Conservation (phyloP, 192 early-diverging fungal species). For the Lunasporangiospora selenospora region DNA sequence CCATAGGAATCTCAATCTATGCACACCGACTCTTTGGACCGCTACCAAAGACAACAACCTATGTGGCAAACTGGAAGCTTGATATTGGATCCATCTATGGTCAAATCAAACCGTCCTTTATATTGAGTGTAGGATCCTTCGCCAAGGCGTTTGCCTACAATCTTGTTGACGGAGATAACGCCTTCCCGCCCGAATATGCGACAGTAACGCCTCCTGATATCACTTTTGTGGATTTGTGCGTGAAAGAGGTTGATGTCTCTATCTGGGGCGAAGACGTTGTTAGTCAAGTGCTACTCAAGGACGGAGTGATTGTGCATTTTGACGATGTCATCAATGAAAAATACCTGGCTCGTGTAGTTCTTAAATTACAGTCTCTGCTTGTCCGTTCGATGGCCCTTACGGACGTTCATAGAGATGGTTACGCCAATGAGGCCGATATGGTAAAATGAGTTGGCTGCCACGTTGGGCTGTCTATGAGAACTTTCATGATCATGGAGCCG, state of each 20-base stretch:
- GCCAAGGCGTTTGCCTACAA: conserved; percentile 69
- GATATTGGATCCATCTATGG: conserved; percentile 67
- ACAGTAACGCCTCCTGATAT: conserved; percentile 59
- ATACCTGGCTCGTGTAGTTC: conserved; percentile 58
- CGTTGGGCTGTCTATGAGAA: too few relatives aligned
- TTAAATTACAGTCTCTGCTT: conserved; percentile 64
- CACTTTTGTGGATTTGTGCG: conserved; percentile 61
- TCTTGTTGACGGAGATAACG: conserved; percentile 71
- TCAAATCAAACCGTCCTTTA: conserved; percentile 67
- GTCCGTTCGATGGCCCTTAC: conserved; percentile 59
- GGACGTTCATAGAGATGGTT: conserved; percentile 14
- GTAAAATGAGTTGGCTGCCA: too few relatives aligned
- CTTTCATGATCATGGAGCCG: too few relatives aligned
- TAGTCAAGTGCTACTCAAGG: conserved; percentile 55
- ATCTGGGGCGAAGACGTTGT: conserved; percentile 61
- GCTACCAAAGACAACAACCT: conserved; percentile 65
- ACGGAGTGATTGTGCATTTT: conserved; percentile 69
- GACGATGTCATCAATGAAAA: conserved; percentile 68
- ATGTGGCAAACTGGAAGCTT: conserved; percentile 74
- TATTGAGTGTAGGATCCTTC: conserved; percentile 57
- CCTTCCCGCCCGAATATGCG: conserved; percentile 55
- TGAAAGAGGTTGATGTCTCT: conserved; percentile 64
- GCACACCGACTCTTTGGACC: conserved; percentile 77
- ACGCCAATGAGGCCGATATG: conserved; percentile 15
- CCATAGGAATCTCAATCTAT: conserved; percentile 57